Conservation (phyloP, 1,139 yeast genomes). For the Yamadazyma buinensis region DNA sequence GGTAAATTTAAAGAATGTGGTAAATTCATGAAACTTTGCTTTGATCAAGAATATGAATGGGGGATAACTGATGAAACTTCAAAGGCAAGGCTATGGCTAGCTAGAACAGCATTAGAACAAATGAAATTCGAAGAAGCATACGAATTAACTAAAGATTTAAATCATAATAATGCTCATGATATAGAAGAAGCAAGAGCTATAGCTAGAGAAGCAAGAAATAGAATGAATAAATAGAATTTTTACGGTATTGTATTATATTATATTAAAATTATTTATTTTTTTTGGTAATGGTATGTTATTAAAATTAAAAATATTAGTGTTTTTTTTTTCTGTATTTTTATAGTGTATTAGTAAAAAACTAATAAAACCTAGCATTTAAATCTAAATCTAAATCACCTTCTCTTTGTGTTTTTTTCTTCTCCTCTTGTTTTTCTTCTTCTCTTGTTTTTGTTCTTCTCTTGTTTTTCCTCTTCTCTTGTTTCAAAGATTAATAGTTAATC, state of each 20-base stretch:
- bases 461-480: no score
- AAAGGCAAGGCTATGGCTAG: constrained; percentile 85
- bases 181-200: constrained; percentile 86
- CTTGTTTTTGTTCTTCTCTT: no score
- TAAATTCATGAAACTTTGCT: constrained; percentile 68
- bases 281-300: no score
- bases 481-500: constrained; percentile 2
- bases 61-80: constrained; percentile 76
- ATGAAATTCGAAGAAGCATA: constrained; percentile 67
- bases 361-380: no score
- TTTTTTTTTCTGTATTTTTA: no score
- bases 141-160: constrained; percentile 68
- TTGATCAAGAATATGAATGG: constrained; percentile 62
- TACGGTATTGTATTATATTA: no score
- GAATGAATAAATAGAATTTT: constrained; percentile 28
- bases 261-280: no score
- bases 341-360: no score
- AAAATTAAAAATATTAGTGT: no score
- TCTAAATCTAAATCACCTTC: no score
- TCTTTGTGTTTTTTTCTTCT: no score
- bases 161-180: constrained; percentile 77
- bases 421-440: no score
- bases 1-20: constrained; percentile 53
- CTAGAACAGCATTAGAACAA: constrained; percentile 58
- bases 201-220: constrained; percentile 64